These are phyloP conservation scores for Eimeria zaria DNA, from an alignment of 169 alveolate species.

Conservation along the genomic window DNA sequence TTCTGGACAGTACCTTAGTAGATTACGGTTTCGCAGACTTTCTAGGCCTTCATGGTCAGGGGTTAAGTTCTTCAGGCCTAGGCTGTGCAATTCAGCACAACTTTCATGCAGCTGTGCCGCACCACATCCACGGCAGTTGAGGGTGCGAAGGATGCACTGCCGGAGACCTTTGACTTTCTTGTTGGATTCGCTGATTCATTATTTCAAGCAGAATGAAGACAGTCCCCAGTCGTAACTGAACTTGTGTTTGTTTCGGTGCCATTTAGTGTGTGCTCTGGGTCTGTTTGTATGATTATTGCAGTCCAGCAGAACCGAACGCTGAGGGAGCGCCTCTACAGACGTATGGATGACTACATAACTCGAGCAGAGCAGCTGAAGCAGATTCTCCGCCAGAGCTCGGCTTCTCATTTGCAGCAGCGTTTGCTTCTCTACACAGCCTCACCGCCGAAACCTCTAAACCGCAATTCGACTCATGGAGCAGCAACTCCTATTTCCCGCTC, in stretches of 20 bases:
- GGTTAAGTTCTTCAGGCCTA: background rate
- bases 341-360: conserved; percentile 85
- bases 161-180: background rate
- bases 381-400: conserved; percentile 28
- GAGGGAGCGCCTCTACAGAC: conserved; percentile 78
- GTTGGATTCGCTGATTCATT: background rate
- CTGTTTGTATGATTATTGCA: background rate
- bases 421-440: conserved; percentile 37
- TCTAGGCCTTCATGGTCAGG: background rate
- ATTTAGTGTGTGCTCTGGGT: background rate
- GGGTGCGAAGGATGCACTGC: background rate
- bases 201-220: background rate
- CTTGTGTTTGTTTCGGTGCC: background rate
- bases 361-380: conserved; percentile 87
- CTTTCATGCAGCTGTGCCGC: background rate
- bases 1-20: background rate
- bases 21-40: background rate
- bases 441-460: conserved; percentile 1
- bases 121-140: background rate
- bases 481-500: conserved; percentile 38
- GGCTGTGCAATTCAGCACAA: background rate
- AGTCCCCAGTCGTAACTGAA: background rate
- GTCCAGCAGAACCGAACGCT: conserved; percentile 84
- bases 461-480: background rate
- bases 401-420: conserved; percentile 12